Evolutionary conservation across 495 filamentous ascomycete species (phyloP), one percentile per base, ranked within the genome.

Genomic region (Parmelia sp.): DNA sequence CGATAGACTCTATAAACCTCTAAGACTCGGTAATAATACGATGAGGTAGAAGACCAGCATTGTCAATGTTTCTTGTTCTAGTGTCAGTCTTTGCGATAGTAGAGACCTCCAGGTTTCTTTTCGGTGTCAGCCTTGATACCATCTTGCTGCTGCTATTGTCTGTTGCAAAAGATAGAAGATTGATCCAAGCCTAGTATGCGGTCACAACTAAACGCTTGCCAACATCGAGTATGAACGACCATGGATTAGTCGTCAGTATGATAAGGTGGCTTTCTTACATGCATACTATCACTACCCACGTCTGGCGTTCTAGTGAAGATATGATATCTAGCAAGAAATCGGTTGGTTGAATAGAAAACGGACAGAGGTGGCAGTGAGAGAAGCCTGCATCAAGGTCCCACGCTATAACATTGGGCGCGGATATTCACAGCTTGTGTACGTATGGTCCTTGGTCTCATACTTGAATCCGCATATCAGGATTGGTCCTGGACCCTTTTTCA

Each of bases 51-150:
- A n/a, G 1, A 66, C 29, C 0, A 82, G 67, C 44, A 83, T 39
- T 0, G 72, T 36, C 1, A 58, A 59, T 33, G 71, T 71, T 1
- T 78, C 72, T 33, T 80, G 68, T 0, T 67, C 69, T 0, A 66
- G 25, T 6, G 73, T 77, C n/a, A 85, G 68, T 10, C 74, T 71
- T 0, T 72, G 66, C 0, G 70, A 65, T 0, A 79, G 81, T 1
- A 87, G 71, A 0, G 80, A 77, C 0, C 83, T 74, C 81, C 82
- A 85, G 2, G 80, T 70, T 86, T 87, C 72, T 87, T 87, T 62
- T 80, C 58, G 0, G 23, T 17, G 64, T 84, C 82, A 68, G 83
- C 83, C 0, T 65, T 37, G 15, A 82, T 65, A 1, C 77, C 79
- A 23, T 72, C 65, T 0, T 74, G 72, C 15, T 62, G 70, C 3